Evolutionary conservation across 1,284 basidiomycete species (phyloP).

Genomic region (Macrocybe sp.): DNA sequence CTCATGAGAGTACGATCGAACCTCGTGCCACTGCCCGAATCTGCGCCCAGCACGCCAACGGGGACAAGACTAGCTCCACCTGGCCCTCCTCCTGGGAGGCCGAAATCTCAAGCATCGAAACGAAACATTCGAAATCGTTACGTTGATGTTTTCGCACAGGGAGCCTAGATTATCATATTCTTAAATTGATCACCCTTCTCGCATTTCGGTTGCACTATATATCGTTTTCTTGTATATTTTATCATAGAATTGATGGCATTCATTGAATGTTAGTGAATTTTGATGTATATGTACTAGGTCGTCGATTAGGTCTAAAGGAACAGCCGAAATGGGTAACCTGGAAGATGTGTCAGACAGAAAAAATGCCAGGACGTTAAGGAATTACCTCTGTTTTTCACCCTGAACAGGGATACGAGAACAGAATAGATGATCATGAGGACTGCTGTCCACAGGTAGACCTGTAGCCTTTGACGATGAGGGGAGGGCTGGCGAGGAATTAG

Average conservation of each 20-base stretch:
- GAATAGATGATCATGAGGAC: conserved; percentile 87
- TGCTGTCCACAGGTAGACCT: conserved; percentile 86
- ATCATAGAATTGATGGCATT: not conserved
- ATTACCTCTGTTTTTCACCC: conserved; percentile 85
- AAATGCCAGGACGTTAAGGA: conserved; percentile 3
- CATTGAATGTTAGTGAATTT: not conserved
- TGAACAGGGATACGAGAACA: conserved; percentile 85
- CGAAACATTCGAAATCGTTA: conserved; percentile 77
- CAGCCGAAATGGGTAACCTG: conserved; percentile 78
- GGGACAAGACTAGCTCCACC: conserved; percentile 29
- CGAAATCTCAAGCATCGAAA: conserved; percentile 61
- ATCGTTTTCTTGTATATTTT: conserved; percentile 4
- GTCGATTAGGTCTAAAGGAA: conserved; percentile 40
- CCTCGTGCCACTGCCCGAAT: conserved; percentile 50
- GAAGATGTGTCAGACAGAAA: conserved; percentile 5
- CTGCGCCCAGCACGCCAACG: conserved; percentile 39
- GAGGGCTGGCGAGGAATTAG: conserved; percentile 80
- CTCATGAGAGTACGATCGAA: conserved; percentile 59
- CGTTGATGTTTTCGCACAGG: conserved; percentile 79
- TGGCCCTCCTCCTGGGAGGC: conserved; percentile 47
- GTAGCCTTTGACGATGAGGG: conserved; percentile 73
- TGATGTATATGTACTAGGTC: not conserved
- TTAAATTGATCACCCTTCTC: conserved; percentile 10
- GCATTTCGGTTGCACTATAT: conserved; percentile 5
- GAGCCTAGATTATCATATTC: conserved; percentile 18